phyloP scores from a whole-genome alignment of 352 stramenopile genomes.

The Globisporangium emineosum region DNA sequence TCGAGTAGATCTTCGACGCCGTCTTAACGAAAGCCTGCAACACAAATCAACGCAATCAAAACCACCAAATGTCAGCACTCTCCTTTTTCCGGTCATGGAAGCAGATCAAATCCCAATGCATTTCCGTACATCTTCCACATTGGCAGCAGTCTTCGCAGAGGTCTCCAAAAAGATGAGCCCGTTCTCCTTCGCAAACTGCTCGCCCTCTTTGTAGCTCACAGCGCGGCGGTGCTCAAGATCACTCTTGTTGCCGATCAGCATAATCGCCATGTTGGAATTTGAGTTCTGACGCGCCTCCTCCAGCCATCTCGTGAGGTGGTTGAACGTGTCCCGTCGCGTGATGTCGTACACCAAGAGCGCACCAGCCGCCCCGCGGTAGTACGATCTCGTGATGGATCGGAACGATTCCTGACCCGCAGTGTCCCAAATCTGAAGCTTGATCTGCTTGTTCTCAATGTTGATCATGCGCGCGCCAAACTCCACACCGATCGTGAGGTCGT shows the following conservation, averaged over 20 bases:
- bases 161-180: slow-evolving; percentile 99
- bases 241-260: slow-evolving; percentile 99
- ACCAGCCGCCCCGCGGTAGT: slow-evolving; percentile 97
- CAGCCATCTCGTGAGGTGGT: slow-evolving; percentile 98
- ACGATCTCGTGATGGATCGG: slow-evolving; percentile 98
- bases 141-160: slow-evolving; percentile 97
- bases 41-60: not conserved
- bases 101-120: not conserved
- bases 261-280: slow-evolving; percentile 99
- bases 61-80: not conserved
- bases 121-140: slow-evolving; percentile 94
- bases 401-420: slow-evolving; percentile 99
- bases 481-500: slow-evolving; percentile 99
- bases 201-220: slow-evolving; percentile 97
- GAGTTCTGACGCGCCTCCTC: slow-evolving; percentile 98
- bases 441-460: slow-evolving; percentile 97
- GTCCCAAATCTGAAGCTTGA: slow-evolving; percentile 99
- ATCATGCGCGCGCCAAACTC: slow-evolving; percentile 99
- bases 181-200: slow-evolving; percentile 98
- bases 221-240: slow-evolving; percentile 95
- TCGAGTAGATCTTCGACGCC: slow-evolving; percentile 95
- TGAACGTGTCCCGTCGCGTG: slow-evolving; percentile 98
- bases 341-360: slow-evolving; percentile 99
- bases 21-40: slow-evolving; percentile 93
- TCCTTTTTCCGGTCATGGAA: not conserved